Base-by-base conservation (phyloP, 495 filamentous ascomycete species). In the Trypethelium eluteriae region DNA sequence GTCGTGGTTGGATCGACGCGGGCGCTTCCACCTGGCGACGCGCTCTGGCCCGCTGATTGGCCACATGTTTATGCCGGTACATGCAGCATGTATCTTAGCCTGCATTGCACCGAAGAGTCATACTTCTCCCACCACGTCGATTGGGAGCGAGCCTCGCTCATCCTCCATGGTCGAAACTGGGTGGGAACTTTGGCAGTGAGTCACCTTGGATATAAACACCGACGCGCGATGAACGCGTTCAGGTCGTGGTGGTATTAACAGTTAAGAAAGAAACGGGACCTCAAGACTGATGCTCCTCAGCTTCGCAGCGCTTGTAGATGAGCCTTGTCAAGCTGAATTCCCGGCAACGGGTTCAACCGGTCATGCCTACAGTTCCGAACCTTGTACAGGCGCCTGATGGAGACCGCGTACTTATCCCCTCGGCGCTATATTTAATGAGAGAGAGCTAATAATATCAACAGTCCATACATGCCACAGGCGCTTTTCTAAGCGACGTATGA, bases 71-170 rank as follows among this genome's bases (percentile, higher is more conserved):
- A 36, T 59, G 53, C 25, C 5, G 53, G 53, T 59, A 59, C 53
- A 59, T 59, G 53, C 53, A 59, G 32, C 25, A 59, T 0, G 53
- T 59, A 59, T 32, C 53, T 59, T 59, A 59, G 53, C 53, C 53
- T 59, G 32, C 53, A 7, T 10, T 35, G 36, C 53, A 4, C 9
- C 53, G 53, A 59, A 59, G 53, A 59, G 53, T 59, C 53, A 59
- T 59, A 59, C 53, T 36, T 34, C 53, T 10, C 53, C 6, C 25
- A 59, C 53, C n/a, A 59, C n/a, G 53, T 59, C 53, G 53, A 59
- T 59, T 59, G 53, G 53, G 53, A 59, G 53, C 18, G 53, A 59
- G 18, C 18, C 53, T 36, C 53, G 53, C 36, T 36, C 53, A 9
- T 36, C 5, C 2, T 7, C 6, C 0, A 7, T 14, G 9, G n/a